phyloP scores from a whole-genome alignment of 2,329 filamentous ascomycete genomes.

The Septoria linicola region DNA sequence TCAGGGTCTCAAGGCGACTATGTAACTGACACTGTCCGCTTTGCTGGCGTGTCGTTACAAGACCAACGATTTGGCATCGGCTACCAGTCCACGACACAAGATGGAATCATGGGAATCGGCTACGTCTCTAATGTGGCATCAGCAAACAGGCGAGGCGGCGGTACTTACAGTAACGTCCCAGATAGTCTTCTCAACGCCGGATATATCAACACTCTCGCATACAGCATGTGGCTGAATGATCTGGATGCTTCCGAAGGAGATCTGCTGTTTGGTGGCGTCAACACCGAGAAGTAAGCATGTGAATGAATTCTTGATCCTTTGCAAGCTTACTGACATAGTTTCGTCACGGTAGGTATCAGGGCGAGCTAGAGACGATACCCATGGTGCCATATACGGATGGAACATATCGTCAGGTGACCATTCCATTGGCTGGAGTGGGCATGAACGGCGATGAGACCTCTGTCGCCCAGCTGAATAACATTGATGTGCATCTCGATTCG shows the following conservation, averaged over 20 bases:
- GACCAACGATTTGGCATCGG: conserved; percentile 71
- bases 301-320: not conserved
- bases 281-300: conserved; percentile 59
- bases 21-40: conserved; percentile 66
- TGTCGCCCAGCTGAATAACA: conserved; percentile 42
- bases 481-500: conserved; percentile 59
- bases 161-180: conserved; percentile 62
- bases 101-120: conserved; percentile 83
- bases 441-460: conserved; percentile 41
- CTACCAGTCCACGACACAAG: conserved; percentile 56
- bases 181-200: conserved; percentile 63
- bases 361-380: conserved; percentile 60
- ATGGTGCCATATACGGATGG: conserved; percentile 49
- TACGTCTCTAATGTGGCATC: conserved; percentile 73
- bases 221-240: conserved; percentile 65
- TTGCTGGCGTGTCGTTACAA: conserved; percentile 51
- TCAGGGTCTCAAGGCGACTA: conserved; percentile 77
- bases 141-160: conserved; percentile 48
- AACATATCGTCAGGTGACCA: conserved; percentile 53
- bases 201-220: conserved; percentile 62
- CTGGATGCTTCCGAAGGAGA: conserved; percentile 62
- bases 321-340: not conserved
- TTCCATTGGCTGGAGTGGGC: conserved; percentile 52
- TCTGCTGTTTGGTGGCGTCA: conserved; percentile 78
- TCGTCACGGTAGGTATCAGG: conserved; percentile 51